Percentiles rank a stretch among this genome's conserved stretches.
Evolutionary conservation across 1,139 yeast genomes (phyloP).

Genomic region (Yarrowia galli): DNA sequence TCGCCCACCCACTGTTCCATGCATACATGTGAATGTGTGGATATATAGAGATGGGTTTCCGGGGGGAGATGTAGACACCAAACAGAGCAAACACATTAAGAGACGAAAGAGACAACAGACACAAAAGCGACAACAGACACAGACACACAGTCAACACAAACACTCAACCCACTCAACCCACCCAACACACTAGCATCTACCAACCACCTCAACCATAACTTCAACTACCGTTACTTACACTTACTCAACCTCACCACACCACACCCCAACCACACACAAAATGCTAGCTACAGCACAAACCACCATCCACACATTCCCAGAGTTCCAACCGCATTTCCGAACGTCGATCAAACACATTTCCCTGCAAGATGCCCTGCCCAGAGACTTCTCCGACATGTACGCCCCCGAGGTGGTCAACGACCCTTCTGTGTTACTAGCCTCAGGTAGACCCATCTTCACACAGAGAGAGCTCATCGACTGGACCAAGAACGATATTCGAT

Average conservation of each 20-base stretch:
- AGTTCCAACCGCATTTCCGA: conserved; percentile 21
- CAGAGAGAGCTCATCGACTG: conserved; percentile 67
- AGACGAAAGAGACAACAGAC: neutral
- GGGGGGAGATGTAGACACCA: neutral
- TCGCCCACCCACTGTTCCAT: conserved; percentile 35
- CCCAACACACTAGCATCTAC: neutral
- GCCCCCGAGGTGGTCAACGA: conserved; percentile 56
- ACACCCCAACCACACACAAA: neutral
- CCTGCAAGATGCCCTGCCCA: conserved; percentile 57
- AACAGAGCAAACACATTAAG: neutral
- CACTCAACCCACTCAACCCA: neutral
- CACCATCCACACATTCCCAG: conserved; percentile 27
- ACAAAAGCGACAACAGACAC: neutral
- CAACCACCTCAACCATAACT: neutral
- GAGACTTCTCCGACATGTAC: conserved; percentile 60
- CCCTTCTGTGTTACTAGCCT: conserved; percentile 53
- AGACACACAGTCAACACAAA: neutral
- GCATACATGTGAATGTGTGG: conserved; percentile 34
- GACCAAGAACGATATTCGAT: conserved; percentile 70
- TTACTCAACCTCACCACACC: neutral
- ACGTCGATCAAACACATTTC: conserved; percentile 36
- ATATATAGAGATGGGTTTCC: conserved; percentile 30
- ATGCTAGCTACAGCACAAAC: conserved; percentile 26
- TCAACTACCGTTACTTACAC: no score
- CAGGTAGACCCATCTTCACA: conserved; percentile 68